A percentile compares a stretch with the other conserved stretches of the same genome.
Evolutionary conservation across 495 filamentous ascomycete genomes (phyloP).

Genomic region (Podospora pseudopauciseta): DNA sequence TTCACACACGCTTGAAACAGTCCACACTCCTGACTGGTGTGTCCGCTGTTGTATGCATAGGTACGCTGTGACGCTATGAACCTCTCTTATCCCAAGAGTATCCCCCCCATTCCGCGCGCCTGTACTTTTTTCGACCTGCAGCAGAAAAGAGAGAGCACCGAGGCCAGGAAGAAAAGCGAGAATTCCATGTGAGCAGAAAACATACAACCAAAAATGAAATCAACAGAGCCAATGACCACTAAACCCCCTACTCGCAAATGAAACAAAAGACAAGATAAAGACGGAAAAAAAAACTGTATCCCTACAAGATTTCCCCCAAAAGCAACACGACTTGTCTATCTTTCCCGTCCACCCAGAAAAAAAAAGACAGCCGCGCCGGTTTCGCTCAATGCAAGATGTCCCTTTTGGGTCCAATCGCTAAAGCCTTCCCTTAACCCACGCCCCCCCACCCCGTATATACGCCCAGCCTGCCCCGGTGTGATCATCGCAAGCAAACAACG

Average conservation of each 20-base stretch:
- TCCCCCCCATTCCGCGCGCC: too few species aligned
- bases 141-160: neutral
- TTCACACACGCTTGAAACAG: neutral
- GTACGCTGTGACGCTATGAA: neutral
- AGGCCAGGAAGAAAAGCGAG: neutral
- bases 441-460: neutral
- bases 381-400: neutral
- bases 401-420: neutral
- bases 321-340: conserved; percentile 1
- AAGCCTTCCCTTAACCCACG: neutral
- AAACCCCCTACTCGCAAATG: conserved; percentile 7
- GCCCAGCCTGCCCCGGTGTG: conserved; percentile 1
- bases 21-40: neutral
- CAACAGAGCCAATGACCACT: neutral
- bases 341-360: neutral
- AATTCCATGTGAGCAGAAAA: neutral
- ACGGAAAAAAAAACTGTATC: conserved; percentile 15
- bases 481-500: neutral
- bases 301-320: conserved; percentile 21
- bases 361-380: neutral
- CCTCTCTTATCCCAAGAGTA: neutral
- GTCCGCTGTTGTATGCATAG: neutral
- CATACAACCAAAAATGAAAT: neutral
- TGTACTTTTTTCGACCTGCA: neutral
- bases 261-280: conserved; percentile 9